Conservation (phyloP, 768 basidiomycete species). For the Suillus subluteus region DNA sequence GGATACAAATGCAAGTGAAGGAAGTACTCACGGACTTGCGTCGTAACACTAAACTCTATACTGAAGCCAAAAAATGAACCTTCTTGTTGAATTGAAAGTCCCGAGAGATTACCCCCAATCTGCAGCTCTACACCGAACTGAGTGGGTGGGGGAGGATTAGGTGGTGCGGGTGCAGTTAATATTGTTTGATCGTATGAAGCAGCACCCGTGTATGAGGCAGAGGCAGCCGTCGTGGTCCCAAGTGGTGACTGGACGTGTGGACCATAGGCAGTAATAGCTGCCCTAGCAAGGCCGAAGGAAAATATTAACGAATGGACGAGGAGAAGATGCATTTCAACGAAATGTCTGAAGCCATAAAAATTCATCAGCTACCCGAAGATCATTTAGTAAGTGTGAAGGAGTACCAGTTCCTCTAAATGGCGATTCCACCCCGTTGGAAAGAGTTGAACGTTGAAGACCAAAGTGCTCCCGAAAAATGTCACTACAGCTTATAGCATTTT, state of each 20-base stretch:
- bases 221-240: slow-evolving; percentile 37
- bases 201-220: slow-evolving; percentile 46
- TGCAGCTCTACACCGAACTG: slow-evolving; percentile 50
- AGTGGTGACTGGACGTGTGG: slow-evolving; percentile 28
- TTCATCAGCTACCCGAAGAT: background rate
- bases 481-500: slow-evolving; percentile 15
- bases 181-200: slow-evolving; percentile 58
- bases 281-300: slow-evolving; percentile 15
- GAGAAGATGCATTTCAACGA: slow-evolving; percentile 23
- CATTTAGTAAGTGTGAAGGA: background rate
- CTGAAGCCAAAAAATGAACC: slow-evolving; percentile 76
- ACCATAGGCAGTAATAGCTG: slow-evolving; percentile 26
- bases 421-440: background rate
- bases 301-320: slow-evolving; percentile 30
- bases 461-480: background rate
- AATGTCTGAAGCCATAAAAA: background rate
- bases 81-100: slow-evolving; percentile 45
- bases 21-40: slow-evolving; percentile 58
- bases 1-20: background rate
- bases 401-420: slow-evolving; percentile 21
- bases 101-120: slow-evolving; percentile 23
- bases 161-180: slow-evolving; percentile 53
- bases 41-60: slow-evolving; percentile 74
- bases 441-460: background rate
- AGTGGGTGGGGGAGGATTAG: slow-evolving; percentile 44